Evolutionary conservation across 352 stramenopile species (phyloP).

Genomic region (Phytophthora cajani): DNA sequence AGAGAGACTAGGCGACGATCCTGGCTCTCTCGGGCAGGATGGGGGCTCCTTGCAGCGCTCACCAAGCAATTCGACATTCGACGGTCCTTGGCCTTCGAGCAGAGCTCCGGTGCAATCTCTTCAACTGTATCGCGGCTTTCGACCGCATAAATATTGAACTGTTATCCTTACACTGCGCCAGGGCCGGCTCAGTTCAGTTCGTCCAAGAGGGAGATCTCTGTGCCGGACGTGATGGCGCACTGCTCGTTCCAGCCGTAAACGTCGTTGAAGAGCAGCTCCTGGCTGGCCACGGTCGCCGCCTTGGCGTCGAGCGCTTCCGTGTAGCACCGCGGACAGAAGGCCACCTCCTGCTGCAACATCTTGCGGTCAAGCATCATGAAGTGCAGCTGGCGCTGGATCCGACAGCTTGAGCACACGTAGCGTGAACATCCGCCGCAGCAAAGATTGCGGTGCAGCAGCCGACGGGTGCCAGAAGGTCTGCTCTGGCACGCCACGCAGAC

Average conservation of each 20-base stretch:
- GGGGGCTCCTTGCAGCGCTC: background rate
- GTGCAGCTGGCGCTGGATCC: constrained; percentile 33
- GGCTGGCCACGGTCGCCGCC: constrained; percentile 18
- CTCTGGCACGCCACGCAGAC: constrained; percentile 34
- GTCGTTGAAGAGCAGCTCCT: constrained; percentile 34
- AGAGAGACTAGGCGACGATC: constrained; percentile 24
- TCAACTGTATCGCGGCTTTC: constrained; percentile 6
- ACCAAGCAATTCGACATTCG: constrained; percentile 5
- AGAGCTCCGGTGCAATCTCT: background rate
- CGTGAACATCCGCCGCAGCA: constrained; percentile 28
- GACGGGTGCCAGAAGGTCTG: constrained; percentile 20
- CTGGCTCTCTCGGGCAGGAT: constrained; percentile 13
- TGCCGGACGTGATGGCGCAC: constrained; percentile 31
- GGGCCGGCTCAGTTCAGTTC: constrained; percentile 24
- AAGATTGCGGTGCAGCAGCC: constrained; percentile 24
- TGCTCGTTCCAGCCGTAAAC: constrained; percentile 36
- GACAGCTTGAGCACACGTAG: constrained; percentile 31
- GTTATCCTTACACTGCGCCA: background rate
- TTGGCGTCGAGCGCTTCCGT: constrained; percentile 22
- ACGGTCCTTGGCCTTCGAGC: background rate
- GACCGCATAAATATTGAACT: constrained; percentile 10
- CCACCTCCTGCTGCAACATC: constrained; percentile 30
- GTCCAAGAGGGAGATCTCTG: constrained; percentile 36
- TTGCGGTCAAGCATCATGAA: constrained; percentile 36
- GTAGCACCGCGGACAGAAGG: constrained; percentile 32